Evolutionary conservation across 768 basidiomycete species (phyloP).

Genomic region (Kwoniella dendrophila): DNA sequence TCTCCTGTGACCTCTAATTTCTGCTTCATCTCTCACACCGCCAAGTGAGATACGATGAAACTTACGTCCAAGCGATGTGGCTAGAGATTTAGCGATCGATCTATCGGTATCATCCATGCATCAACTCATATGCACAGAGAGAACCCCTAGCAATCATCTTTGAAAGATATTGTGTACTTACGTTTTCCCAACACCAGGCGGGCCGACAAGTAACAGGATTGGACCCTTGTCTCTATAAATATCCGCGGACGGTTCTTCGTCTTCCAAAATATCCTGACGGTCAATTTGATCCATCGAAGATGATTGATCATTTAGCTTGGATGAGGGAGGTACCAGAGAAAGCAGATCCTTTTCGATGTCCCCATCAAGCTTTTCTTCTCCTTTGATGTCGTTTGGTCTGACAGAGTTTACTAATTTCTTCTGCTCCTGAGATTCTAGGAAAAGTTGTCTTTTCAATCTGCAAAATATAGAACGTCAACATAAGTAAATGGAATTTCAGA

Average conservation of each 20-base stretch:
- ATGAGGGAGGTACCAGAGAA: constrained; percentile 40
- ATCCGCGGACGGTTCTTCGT: constrained; percentile 35
- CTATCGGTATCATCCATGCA: constrained; percentile 5
- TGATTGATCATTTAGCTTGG: constrained; percentile 15
- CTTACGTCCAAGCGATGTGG: constrained; percentile 75
- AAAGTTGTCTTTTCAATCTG: constrained; percentile 54
- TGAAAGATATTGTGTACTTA: no score
- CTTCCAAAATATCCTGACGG: background rate
- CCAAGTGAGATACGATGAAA: constrained; percentile 92
- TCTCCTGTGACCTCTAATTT: constrained; percentile 73
- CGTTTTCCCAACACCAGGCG: constrained; percentile 65
- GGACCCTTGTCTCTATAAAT: constrained; percentile 57
- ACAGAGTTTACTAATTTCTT: constrained; percentile 3
- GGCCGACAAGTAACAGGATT: constrained; percentile 68
- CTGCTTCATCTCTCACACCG: constrained; percentile 89
- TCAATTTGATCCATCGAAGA: background rate
- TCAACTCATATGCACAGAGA: background rate
- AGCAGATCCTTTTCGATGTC: constrained; percentile 66
- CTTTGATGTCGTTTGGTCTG: background rate
- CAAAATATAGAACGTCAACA: background rate
- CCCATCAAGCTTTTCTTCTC: constrained; percentile 25
- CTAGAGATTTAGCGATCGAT: constrained; percentile 84
- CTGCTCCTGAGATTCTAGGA: constrained; percentile 27
- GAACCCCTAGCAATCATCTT: no score
- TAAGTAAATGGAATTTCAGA: no score